phyloP scores from a whole-genome alignment of 768 basidiomycete genomes.

The Pisolithus sp. region DNA sequence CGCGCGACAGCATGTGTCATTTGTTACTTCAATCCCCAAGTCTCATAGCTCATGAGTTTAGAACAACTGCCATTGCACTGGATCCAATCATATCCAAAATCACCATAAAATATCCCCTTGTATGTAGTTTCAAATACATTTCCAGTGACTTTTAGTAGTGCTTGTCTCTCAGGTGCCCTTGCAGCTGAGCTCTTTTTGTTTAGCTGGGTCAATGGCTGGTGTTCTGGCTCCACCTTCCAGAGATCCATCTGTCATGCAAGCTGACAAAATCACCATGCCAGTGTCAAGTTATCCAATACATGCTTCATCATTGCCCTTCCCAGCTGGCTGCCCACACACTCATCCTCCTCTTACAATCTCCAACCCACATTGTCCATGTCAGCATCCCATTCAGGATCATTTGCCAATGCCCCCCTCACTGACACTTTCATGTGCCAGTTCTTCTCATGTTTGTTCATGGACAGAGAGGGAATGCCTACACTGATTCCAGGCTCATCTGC shows the following conservation, averaged over 20 bases:
- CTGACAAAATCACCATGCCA: constrained; percentile 5
- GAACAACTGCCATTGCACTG: constrained; percentile 44
- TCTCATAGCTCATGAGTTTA: constrained; percentile 55
- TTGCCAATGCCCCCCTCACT: constrained; percentile 26
- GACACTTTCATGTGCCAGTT: constrained; percentile 26
- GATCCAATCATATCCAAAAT: constrained; percentile 49
- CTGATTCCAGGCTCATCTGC: constrained; percentile 5
- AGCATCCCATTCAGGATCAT: constrained; percentile 20
- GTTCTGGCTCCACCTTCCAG: constrained; percentile 24
- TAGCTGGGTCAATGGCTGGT: constrained; percentile 33
- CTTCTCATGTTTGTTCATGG: constrained; percentile 20
- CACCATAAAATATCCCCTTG: constrained; percentile 67
- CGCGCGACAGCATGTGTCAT: no score
- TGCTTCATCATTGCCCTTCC: constrained; percentile 41
- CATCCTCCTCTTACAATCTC: constrained; percentile 8
- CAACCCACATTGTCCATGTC: constrained; percentile 14
- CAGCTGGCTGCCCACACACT: constrained; percentile 39
- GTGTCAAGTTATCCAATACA: constrained; percentile 28
- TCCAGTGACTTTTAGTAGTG: constrained; percentile 6
- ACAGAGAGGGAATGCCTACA: constrained; percentile 14
- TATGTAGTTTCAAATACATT: constrained; percentile 26
- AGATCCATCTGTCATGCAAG: constrained; percentile 13
- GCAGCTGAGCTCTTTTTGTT: constrained; percentile 48
- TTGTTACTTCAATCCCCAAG: constrained; percentile 62
- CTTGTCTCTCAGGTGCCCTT: constrained; percentile 39